Base-by-base conservation (phyloP, 768 basidiomycete genomes). In the Tricholomella constricta region DNA sequence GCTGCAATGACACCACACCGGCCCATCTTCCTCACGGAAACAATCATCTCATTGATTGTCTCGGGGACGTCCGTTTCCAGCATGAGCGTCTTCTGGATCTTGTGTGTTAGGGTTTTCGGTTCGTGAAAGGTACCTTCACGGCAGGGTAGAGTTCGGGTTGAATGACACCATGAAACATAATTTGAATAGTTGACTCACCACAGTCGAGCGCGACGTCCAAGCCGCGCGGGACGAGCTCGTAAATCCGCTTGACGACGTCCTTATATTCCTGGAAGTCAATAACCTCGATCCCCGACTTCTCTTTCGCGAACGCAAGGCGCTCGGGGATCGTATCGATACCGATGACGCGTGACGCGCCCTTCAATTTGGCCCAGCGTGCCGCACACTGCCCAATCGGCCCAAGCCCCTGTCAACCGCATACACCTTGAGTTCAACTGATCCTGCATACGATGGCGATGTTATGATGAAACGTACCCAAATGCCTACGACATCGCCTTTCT, bases 21-120 rank as follows among this genome's bases (percentile, higher is more conserved):
- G 6, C 87, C 86, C 64, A 75, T 73, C 71, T 91, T 86, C 47
- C 75, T 65, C 1, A 77, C 76, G 1, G 78, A 65, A 5, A 72
- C 59, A 17, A 80, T 60, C 74, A 78, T 79, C 59, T 79, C 77
- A 45, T 77, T 77, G 48, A 78, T 63, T 2, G 79, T 88, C 65
- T 91, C 88, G 0, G 83, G 76, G 0, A 81, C 81, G 58, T 90
- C 88, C 0, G 86, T 91, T 69, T 92, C 88, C 25, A 89, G 77
- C 82, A 86, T 84, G 42, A 89, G 70, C 19, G 80, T 65, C 70
- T 86, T 87, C 66, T 88, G 82, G 27, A 83, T 74, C 62, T 85
- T 88, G 70, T 88, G 88, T 3, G 79, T 60, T 22, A 84, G 52
- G 0, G 77, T 73, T 72, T 89, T 87, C 14, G 86, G 85, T 59